Percentiles rank a stretch among this genome's conserved stretches.
Conservation (phyloP, 257 asterid species). For the Solanum chmielewskii region DNA sequence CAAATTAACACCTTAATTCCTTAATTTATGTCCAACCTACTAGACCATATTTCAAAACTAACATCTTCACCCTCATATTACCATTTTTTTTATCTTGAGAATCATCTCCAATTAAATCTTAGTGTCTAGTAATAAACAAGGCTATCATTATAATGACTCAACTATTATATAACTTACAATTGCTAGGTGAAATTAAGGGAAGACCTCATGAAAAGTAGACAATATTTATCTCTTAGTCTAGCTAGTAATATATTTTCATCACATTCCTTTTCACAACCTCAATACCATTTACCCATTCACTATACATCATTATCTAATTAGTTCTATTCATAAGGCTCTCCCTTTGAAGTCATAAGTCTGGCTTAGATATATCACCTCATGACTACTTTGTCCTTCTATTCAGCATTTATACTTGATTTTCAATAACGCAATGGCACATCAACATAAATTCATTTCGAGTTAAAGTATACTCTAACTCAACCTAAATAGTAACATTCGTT, state of each 20-base stretch:
- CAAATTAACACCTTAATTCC: not conserved
- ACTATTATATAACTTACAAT: not conserved
- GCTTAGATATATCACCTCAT: not conserved
- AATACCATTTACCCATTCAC: not conserved
- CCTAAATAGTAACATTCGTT: not conserved
- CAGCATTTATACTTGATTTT: not conserved
- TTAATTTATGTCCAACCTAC: not conserved
- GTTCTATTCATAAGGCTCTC: not conserved
- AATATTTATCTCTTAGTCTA: not conserved
- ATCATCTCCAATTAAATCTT: not conserved
- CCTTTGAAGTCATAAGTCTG: not conserved
- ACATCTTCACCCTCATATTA: not conserved
- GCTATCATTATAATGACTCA: not conserved
- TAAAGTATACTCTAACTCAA: too few relatives aligned
- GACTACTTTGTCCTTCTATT: not conserved
- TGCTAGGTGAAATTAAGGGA: too few relatives aligned
- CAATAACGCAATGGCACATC: not conserved
- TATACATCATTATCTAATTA: not conserved
- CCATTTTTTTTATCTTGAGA: not conserved
- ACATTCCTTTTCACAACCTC: not conserved
- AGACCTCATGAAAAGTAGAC: not conserved
- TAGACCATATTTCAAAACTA: not conserved
- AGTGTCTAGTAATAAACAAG: too few relatives aligned
- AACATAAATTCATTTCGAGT: not conserved
- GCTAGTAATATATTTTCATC: not conserved